Evolutionary conservation across 371 early-diverging fungal species (phyloP).

Genomic region (Syncephalis plumigaleata): DNA sequence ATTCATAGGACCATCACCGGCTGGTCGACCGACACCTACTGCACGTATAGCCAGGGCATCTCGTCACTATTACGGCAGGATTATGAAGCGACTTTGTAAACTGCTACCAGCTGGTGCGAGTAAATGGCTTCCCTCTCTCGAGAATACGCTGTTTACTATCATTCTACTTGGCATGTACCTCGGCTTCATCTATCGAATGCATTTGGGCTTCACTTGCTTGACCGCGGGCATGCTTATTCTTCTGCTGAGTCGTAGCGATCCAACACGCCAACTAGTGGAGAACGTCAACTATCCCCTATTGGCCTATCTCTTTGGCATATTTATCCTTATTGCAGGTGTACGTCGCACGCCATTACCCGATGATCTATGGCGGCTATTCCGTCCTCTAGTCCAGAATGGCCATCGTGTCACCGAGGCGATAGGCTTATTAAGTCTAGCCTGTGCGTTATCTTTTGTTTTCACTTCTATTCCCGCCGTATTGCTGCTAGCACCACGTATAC

Average conservation of each 20-base stretch:
- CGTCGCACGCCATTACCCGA: slow-evolving; percentile 2
- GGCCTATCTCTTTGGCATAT: slow-evolving; percentile 6
- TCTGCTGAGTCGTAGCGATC: slow-evolving; percentile 1
- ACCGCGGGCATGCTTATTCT: slow-evolving; percentile 3
- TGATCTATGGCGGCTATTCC: slow-evolving; percentile 2
- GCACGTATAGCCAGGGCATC: too few relatives aligned
- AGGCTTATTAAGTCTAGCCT: neutral
- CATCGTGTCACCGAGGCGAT: neutral
- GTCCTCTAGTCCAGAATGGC: neutral
- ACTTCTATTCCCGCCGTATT: slow-evolving; percentile 6
- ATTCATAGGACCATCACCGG: too few relatives aligned
- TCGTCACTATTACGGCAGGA: too few relatives aligned
- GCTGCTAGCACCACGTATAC: slow-evolving; percentile 4
- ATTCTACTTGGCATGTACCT: slow-evolving; percentile 4
- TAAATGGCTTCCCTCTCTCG: too few relatives aligned
- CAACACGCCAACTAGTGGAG: neutral
- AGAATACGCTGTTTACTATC: neutral
- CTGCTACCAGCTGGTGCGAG: too few relatives aligned
- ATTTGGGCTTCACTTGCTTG: slow-evolving; percentile 4
- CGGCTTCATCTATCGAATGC: neutral
- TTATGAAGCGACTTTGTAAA: too few relatives aligned
- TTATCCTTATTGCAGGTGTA: slow-evolving; percentile 3
- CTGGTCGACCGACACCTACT: too few relatives aligned
- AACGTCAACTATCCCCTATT: slow-evolving; percentile 4
- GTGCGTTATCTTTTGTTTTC: slow-evolving; percentile 3